Evolutionary conservation across 2,329 filamentous ascomycete species (phyloP), one percentile per base, ranked within the genome.

Genomic region (Aaosphaeria pasadenensis): DNA sequence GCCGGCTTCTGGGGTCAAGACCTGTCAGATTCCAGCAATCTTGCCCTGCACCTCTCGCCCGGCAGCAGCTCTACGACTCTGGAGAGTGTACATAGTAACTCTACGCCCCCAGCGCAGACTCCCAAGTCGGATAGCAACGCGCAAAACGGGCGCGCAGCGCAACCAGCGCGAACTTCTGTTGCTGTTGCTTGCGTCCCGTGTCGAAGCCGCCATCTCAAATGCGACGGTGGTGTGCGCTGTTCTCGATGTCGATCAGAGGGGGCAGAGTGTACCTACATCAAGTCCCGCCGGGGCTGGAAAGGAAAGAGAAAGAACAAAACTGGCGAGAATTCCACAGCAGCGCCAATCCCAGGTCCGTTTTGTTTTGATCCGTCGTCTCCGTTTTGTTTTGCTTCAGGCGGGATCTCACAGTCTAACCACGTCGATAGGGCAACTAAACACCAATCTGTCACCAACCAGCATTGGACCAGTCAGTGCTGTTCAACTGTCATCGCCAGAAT

Each of bases 161-260:
- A 56, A 36, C 55, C 61, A 30, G 41, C 57, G n/a, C 60, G 66
- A 48, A 62, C 65, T 4, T 69, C 69, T 36, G 67, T 72, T 38
- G 63, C 70, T 13, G 64, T 71, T 52, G 79, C 79, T 11, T 82
- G 78, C 57, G 72, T 79, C 7, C 73, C 74, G 30, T 81, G 79
- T 49, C 72, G 78, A 17, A 74, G 68, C 24, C 68, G 76, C 32
- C 79, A 81, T 58, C 60, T 80, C 33, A 80, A 79, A 55, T 82
- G 79, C 57, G 77, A 80, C 56, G 77, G 74, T 9, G 71, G 71
- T 30, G 70, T 73, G 11, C 76, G 77, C 5, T 71, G 69, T 42
- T 80, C 78, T 39, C 67, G 77, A 46, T 82, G 79, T 54, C 54
- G 56, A 29, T 62, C 68, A 7, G 71, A 75, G 39, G 66, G 67